phyloP scores from a whole-genome alignment of 192 early-diverging fungal species.

The Fimicolochytrium jonesii region DNA sequence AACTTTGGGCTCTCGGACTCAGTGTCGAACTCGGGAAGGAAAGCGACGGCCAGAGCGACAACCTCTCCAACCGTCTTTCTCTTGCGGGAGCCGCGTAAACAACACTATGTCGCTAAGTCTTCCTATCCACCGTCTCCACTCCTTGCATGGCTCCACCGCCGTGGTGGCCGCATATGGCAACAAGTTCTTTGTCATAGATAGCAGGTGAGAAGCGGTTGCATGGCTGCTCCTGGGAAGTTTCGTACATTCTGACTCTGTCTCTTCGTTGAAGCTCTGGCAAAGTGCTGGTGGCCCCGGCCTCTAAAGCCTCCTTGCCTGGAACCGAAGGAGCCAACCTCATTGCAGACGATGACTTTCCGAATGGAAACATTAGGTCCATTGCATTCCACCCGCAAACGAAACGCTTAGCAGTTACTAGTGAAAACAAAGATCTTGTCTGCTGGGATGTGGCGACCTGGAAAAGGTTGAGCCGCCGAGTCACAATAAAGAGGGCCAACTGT shows the following conservation, averaged over 20 bases:
- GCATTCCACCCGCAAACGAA: conserved; percentile 10
- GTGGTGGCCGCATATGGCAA: conserved; percentile 9
- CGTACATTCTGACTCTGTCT: neutral
- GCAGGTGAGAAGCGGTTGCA: neutral
- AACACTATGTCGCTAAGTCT: neutral
- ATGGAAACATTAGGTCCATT: neutral
- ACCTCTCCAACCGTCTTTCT: too few species aligned
- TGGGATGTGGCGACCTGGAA: conserved; percentile 8
- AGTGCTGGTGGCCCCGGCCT: conserved; percentile 1
- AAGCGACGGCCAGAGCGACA: too few species aligned
- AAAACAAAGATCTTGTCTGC: conserved; percentile 14
- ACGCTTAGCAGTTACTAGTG: conserved; percentile 10
- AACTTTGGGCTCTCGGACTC: too few species aligned
- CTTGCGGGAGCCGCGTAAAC: too few species aligned
- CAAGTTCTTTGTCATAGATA: neutral
- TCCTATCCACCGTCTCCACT: neutral
- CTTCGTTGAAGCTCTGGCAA: conserved; percentile 9
- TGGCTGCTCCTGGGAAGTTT: neutral
- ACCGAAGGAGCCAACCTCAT: neutral
- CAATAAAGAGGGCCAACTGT: conserved; percentile 71
- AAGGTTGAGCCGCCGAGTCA: conserved; percentile 7
- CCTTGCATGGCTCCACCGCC: neutral
- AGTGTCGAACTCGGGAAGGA: too few species aligned
- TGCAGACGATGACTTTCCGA: neutral
- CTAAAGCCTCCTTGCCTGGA: neutral